A percentile compares a stretch with the other conserved stretches of the same genome.
These are phyloP conservation scores for Pontederia crassipes DNA, from an alignment of 176 grass and related monocot species.

Conservation along the genomic window DNA sequence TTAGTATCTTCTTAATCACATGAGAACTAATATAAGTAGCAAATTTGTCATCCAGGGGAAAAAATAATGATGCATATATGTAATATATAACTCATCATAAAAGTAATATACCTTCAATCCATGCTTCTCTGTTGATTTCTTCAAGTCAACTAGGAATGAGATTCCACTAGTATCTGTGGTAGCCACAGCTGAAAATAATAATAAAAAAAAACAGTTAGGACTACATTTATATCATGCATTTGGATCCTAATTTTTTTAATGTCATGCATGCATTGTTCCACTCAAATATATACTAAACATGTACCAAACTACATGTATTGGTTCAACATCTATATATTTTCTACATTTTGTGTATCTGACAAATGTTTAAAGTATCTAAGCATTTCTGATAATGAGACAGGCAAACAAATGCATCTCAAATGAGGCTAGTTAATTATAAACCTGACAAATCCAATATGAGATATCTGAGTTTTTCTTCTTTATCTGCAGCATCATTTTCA, in stretches of 20 bases:
- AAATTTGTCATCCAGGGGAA: not conserved
- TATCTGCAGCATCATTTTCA: conserved; percentile 33
- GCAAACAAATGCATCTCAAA: not conserved
- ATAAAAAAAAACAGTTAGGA: not conserved
- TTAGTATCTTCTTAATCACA: not conserved
- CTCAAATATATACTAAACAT: not conserved
- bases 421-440: conserved; percentile 12
- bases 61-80: too few species aligned
- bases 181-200: conserved; percentile 48
- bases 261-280: not conserved
- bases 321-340: too few species aligned
- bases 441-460: conserved; percentile 73
- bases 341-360: too few species aligned
- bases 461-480: conserved; percentile 38
- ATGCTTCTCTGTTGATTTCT: conserved; percentile 59
- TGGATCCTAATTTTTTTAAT: not conserved
- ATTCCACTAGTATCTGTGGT: conserved; percentile 81
- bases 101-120: conserved; percentile 40
- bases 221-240: not conserved
- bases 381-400: not conserved
- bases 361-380: too few species aligned
- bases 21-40: not conserved
- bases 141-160: conserved; percentile 65
- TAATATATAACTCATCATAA: not conserved
- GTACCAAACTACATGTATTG: too few species aligned